These are phyloP conservation scores for Yamadazyma pseudoaaseri DNA, from an alignment of 1,139 yeast species.

Conservation along the genomic window DNA sequence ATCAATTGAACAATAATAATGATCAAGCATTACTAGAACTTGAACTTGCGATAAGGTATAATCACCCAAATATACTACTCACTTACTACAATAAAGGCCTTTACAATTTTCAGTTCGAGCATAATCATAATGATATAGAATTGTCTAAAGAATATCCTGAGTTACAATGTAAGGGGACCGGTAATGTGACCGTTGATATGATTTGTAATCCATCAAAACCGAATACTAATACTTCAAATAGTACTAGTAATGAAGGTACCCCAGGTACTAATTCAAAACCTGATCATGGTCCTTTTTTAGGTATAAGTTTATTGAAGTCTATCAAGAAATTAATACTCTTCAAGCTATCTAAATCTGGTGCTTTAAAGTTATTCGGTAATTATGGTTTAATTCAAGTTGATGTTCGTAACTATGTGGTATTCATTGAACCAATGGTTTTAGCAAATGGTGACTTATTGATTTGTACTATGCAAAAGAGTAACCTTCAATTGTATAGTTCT, in stretches of 20 bases:
- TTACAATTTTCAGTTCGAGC: conserved; percentile 53
- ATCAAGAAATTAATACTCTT: conserved; percentile 53
- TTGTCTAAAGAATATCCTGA: conserved; percentile 33
- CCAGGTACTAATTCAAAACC: conserved; percentile 1
- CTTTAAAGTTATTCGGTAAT: conserved; percentile 54
- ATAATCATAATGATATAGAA: conserved; percentile 31
- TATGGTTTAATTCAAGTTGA: conserved; percentile 34
- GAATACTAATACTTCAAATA: conserved; percentile 10
- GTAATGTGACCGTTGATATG: conserved; percentile 25
- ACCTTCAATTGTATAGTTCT: conserved; percentile 34
- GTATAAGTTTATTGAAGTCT: conserved; percentile 60
- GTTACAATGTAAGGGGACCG: conserved; percentile 31
- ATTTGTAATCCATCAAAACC: conserved; percentile 19
- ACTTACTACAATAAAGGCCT: conserved; percentile 61
- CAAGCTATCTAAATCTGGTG: conserved; percentile 40
- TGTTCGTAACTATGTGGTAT: conserved; percentile 29
- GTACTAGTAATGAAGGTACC: conserved; percentile 3
- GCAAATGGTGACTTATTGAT: conserved; percentile 51
- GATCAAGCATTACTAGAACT: conserved; percentile 54
- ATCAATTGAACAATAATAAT: conserved; percentile 20
- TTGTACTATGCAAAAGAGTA: conserved; percentile 23
- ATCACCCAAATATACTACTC: conserved; percentile 51
- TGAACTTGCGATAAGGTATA: conserved; percentile 55
- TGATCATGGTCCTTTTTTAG: conserved; percentile 42
- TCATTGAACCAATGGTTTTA: conserved; percentile 55